Evolutionary conservation across 352 stramenopile species (phyloP).

Genomic region (Pythium brachiatum): DNA sequence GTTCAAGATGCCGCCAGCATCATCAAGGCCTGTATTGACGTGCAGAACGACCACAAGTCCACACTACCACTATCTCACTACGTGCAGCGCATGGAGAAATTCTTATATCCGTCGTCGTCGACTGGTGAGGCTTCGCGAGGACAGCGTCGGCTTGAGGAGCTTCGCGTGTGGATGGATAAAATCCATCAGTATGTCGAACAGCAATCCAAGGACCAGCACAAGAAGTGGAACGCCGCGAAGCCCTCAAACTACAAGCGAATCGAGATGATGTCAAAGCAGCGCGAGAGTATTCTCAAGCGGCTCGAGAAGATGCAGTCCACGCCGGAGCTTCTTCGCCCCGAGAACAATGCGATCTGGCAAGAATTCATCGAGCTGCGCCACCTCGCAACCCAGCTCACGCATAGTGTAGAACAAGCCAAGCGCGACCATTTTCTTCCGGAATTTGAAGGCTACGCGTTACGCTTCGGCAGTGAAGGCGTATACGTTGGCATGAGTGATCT

Average conservation of each 20-base stretch:
- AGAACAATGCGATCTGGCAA: constrained; percentile 50
- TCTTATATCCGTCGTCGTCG: constrained; percentile 29
- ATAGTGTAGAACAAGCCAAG: constrained; percentile 66
- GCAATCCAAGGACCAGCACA: constrained; percentile 41
- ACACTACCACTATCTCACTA: constrained; percentile 44
- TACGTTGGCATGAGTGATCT: constrained; percentile 73
- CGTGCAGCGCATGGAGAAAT: constrained; percentile 49
- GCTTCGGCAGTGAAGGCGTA: constrained; percentile 64
- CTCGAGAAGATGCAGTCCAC: constrained; percentile 57
- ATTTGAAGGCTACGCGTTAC: constrained; percentile 59
- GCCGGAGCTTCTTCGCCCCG: constrained; percentile 36
- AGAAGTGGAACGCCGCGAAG: constrained; percentile 59
- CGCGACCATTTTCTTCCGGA: constrained; percentile 62
- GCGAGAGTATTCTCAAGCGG: constrained; percentile 51
- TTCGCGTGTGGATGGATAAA: constrained; percentile 52
- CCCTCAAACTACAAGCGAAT: constrained; percentile 59
- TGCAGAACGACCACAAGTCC: constrained; percentile 38
- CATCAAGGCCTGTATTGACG: constrained; percentile 52
- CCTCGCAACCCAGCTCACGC: constrained; percentile 49
- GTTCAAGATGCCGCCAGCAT: constrained; percentile 48
- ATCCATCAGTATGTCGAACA: constrained; percentile 44
- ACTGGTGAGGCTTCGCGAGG: constrained; percentile 6
- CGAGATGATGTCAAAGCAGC: constrained; percentile 61
- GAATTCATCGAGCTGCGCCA: constrained; percentile 73
- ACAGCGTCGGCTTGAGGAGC: constrained; percentile 32